A percentile compares a stretch with the other conserved stretches of the same genome.
These are phyloP conservation scores for Phaseolus lunatus DNA, from an alignment of 306 rosid genomes.

Conservation along the genomic window DNA sequence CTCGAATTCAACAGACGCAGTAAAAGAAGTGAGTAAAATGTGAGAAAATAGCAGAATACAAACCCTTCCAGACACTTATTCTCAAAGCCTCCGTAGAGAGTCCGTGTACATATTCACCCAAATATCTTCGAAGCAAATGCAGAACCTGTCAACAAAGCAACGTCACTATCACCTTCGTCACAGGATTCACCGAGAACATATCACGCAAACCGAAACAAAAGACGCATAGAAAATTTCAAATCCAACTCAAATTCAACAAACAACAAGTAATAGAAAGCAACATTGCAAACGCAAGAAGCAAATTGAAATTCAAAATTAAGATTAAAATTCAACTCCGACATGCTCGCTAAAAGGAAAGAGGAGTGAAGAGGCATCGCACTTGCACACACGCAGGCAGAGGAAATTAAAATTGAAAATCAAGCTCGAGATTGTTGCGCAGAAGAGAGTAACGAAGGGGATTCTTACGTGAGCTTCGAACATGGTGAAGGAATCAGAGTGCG, in stretches of 20 bases:
- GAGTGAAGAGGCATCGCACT: neutral
- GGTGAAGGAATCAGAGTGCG: slow-evolving; percentile 56
- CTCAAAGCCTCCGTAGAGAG: slow-evolving; percentile 92
- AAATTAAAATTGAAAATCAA: neutral
- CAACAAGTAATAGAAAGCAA: neutral
- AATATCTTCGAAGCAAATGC: slow-evolving; percentile 87
- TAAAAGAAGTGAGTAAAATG: slow-evolving; percentile 17
- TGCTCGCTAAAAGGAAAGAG: neutral
- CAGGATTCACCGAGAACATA: neutral
- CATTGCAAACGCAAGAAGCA: neutral
- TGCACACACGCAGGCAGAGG: neutral
- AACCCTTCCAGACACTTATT: slow-evolving; percentile 99
- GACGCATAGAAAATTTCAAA: neutral
- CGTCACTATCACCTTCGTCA: slow-evolving; percentile 9
- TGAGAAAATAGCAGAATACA: slow-evolving; percentile 46
- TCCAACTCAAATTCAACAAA: neutral
- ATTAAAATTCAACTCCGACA: too few species aligned
- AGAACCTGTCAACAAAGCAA: slow-evolving; percentile 66
- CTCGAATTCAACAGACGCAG: slow-evolving; percentile 14
- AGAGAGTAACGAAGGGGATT: neutral
- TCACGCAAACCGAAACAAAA: neutral
- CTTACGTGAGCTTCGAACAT: slow-evolving; percentile 98
- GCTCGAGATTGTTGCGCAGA: neutral
- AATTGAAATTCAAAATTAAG: too few species aligned
- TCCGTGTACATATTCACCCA: slow-evolving; percentile 99